Evolutionary conservation across 2,329 filamentous ascomycete species (phyloP), one percentile per base, ranked within the genome.

Genomic region (Ampelomyces quisqualis): DNA sequence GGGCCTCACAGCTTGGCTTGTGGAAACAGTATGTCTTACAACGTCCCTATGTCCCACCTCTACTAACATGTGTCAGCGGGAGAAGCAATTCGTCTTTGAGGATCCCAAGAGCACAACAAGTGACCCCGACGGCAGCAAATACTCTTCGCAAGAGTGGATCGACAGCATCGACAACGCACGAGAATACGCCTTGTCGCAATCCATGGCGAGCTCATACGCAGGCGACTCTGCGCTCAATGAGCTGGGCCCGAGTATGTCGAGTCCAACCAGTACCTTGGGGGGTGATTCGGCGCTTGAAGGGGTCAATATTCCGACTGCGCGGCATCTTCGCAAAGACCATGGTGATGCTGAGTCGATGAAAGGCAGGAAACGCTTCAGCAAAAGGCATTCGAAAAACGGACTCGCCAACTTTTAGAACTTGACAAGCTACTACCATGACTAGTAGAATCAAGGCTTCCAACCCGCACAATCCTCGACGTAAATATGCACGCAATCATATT

Each of bases 381-480:
- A 93, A 71, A 79, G 91, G 55, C 89, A 95, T 70, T 94, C 88
- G 11, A 95, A 94, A 72, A 95, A 89, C 67, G 90, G 91, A n/a
- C 78, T 95, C 34, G 89, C 89, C 19, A 86, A 90, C 34, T 95
- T 96, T 64, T 95, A 31, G 15, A 19, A 15, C 29, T 5, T 28
- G 9, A 8, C n/a, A 8, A 14, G 26, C 26, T 13, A 5, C 2
- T 28, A 28, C 26, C 26, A 28, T 14, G 26, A 14, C 26, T 28
- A 28, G 26, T 14, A 14, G 26, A 28, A 28, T 28, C 11, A 28
- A 28, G 26, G n/a, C n/a, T 8, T 14, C 11, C 15, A 28, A 14
- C 15, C 15, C 26, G 26, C 26, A 14, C 13, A 11, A 28, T 8
- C 3, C 15, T 28, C 26, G 26, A 14, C 26, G 13, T 10, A 11